Base-by-base conservation (phyloP, 352 stramenopile species). In the Phytophthora multivora region DNA sequence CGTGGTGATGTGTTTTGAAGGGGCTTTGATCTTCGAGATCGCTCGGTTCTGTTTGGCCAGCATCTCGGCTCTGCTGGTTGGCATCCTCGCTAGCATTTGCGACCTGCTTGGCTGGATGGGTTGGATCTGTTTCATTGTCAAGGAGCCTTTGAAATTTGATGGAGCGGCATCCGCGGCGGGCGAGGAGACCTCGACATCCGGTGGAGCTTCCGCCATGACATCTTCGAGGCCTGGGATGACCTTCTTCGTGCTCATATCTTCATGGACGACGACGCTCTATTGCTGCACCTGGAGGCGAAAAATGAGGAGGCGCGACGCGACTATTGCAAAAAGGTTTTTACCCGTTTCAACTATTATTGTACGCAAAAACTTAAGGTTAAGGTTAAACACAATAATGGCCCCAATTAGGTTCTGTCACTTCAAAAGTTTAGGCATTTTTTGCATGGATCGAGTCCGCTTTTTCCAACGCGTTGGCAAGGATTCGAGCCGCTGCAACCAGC, bases 391-490 rank as follows among this genome's bases (percentile, higher is more conserved):
- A n/a, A n/a, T n/a, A n/a, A n/a, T n/a, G n/a, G n/a, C n/a, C n/a
- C n/a, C n/a, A n/a, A n/a, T n/a, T n/a, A n/a, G n/a, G n/a, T n/a
- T n/a, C n/a, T n/a, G n/a, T n/a, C n/a, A n/a, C n/a, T 8, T 33
- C 28, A 33, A 33, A 15, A 19, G 12, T 40, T 19, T 40, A 40
- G 35, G 35, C 13, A 19, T 51, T 57, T 25, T 56, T 59, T 7
- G 47, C 51, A 12, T 63, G 41, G 7, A 10, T 50, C 8, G 21
- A 35, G 10, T 71, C 68, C 33, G 58, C 66, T 38, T 73, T 61
- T 42, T 85, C 77, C 5, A 85, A 46, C 8, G 69, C 59, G 16
- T 85, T 75, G 0, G 77, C 75, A 23, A 87, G 75, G 19, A 83
- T 57, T 23, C 75, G 59, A 11, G 75, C 70, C 11, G 81, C 69